Base-by-base conservation (phyloP, 768 basidiomycete genomes). In the Leucosporidium creatinivorum region DNA sequence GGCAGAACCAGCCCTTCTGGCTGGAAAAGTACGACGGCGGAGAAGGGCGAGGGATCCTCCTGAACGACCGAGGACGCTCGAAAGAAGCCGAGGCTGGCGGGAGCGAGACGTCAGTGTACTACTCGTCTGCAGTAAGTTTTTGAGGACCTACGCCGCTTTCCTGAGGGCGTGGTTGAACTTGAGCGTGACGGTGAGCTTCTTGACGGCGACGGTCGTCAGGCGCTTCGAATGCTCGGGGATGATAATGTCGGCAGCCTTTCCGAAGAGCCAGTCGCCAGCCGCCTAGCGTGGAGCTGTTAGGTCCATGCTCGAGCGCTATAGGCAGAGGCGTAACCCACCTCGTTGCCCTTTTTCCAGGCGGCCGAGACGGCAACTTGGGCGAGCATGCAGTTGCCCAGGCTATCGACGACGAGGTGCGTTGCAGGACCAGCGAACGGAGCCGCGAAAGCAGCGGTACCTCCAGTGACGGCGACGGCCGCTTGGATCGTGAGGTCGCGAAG, bases 401-500 rank as follows among this genome's bases (percentile, higher is more conserved):
- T 30, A 12, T 30, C 77, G 9, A 83, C 76, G 19, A 85, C 79
- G 6, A 77, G 81, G 67, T 85, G 84, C 9, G 83, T 81, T 39
- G 85, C 80, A 0, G 84, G 82, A 23, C 82, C 83, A 80, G 86
- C 83, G 2, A 83, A 79, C 0, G 82, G 82, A 23, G 81, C 78
- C 3, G 82, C 82, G 23, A 83, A 77, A 7, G 80, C 79, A 8
- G 81, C 82, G 57, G 80, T 77, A 31, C 81, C 81, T 30, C 81
- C 80, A 79, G 86, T 87, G 33, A 83, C 85, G 59, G 80, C 83
- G 36, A 86, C 81, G 55, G 86, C 82, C 7, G 83, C 83, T 73
- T 86, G 85, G 28, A 86, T 82, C 31, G 81, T 84, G 25, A 87
- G 78, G 76, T 86, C 85, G 47, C 85, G 78, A 75, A 87, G 85